Evolutionary conservation across 2,329 filamentous ascomycete genomes (phyloP).

Genomic region (Epichloe gansuensis): DNA sequence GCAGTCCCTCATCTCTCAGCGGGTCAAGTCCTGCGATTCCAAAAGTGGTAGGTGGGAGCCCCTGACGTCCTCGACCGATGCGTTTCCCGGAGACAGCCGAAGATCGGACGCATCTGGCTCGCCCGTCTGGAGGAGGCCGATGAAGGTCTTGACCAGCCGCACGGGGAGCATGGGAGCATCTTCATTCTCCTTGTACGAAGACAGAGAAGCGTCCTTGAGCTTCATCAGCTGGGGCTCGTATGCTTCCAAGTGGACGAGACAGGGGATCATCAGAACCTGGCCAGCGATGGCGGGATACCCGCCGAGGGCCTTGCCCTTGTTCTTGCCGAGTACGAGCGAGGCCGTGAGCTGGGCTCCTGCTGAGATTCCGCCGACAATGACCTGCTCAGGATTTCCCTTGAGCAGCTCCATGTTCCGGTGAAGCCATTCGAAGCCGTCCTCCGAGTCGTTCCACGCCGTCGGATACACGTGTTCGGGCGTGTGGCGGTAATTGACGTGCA

Average conservation of each 20-base stretch:
- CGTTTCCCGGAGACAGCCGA: not conserved
- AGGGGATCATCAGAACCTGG: not conserved
- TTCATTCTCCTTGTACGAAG: not conserved
- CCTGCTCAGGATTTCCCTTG: not conserved
- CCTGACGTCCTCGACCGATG: not conserved
- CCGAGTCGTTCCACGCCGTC: not conserved
- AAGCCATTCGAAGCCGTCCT: not conserved
- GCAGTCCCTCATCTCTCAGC: not conserved
- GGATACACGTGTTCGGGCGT: not conserved
- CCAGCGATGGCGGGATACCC: not conserved
- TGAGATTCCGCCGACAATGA: not conserved
- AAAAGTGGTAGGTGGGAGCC: not conserved
- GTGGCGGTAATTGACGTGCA: not conserved
- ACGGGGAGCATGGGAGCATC: not conserved
- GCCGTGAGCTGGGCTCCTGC: not conserved
- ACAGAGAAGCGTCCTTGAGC: not conserved
- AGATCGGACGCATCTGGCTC: not conserved
- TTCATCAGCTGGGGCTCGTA: not conserved
- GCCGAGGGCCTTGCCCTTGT: not conserved
- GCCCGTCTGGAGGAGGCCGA: not conserved
- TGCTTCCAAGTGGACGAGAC: not conserved
- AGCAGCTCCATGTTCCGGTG: not conserved
- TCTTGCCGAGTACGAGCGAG: not conserved
- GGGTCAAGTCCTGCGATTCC: not conserved
- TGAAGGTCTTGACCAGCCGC: not conserved